Conservation (phyloP, 768 basidiomycete species). For the Calocera cornea region DNA sequence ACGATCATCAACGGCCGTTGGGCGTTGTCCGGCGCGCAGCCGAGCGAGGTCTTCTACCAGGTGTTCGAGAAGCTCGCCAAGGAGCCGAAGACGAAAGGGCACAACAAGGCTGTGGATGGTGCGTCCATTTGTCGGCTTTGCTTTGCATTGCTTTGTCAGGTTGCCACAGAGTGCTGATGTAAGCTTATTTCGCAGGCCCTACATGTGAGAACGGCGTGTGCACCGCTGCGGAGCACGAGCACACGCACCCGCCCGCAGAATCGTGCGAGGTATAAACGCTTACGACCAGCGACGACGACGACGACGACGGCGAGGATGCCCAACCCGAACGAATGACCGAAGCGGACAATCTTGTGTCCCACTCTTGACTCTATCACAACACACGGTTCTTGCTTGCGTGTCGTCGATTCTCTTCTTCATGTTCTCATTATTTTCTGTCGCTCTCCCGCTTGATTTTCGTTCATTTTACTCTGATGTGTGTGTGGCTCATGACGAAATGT, state of each 20-base stretch:
- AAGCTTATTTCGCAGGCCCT: no score
- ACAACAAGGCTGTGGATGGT: neutral
- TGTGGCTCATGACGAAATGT: no score
- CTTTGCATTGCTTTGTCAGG: no score
- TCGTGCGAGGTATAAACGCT: neutral
- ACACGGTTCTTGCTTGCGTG: no score
- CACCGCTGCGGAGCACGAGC: neutral
- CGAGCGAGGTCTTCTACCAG: conserved; percentile 54
- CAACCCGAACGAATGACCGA: no score
- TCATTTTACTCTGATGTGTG: no score
- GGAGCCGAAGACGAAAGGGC: neutral
- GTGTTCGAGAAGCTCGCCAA: conserved; percentile 23
- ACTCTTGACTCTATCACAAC: neutral
- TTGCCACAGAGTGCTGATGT: no score
- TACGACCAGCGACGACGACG: neutral
- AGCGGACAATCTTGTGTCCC: neutral
- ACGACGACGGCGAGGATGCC: no score
- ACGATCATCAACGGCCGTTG: conserved; percentile 66
- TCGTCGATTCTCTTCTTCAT: no score
- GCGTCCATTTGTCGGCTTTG: neutral
- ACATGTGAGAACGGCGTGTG: neutral
- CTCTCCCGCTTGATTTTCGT: no score
- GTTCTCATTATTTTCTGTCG: no score
- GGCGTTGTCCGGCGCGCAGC: conserved; percentile 63
- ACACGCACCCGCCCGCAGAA: neutral